Evolutionary conservation across 129 eudicot species (phyloP).

Genomic region (Artemisia annua): DNA sequence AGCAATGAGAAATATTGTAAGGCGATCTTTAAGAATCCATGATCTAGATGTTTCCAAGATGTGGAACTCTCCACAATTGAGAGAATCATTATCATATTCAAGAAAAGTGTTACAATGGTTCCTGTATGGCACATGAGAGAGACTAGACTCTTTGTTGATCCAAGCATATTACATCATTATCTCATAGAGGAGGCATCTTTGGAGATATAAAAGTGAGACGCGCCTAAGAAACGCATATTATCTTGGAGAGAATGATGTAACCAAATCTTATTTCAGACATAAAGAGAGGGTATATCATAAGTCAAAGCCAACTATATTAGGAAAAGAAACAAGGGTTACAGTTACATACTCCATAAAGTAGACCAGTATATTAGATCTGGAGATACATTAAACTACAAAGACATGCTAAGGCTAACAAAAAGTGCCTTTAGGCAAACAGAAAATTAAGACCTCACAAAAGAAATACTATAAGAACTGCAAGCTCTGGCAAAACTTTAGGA

Average conservation of each 20-base stretch:
- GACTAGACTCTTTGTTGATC: neutral
- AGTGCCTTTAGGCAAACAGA: conserved; percentile 20
- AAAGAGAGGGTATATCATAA: conserved; percentile 17
- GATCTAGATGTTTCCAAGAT: conserved; percentile 10
- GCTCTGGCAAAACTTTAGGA: conserved; percentile 22
- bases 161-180: conserved; percentile 30
- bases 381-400: conserved; percentile 12
- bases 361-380: conserved; percentile 3
- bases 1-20: conserved; percentile 3
- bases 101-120: too few species aligned
- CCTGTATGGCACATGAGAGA: conserved; percentile 17
- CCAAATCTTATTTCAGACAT: neutral
- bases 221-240: conserved; percentile 12
- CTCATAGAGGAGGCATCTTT: conserved; percentile 8
- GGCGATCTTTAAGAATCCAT: conserved; percentile 3
- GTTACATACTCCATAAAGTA: conserved; percentile 22
- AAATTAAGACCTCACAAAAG: neutral
- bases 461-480: neutral
- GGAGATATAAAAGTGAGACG: conserved; percentile 9
- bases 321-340: conserved; percentile 18
- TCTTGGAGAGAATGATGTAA: conserved; percentile 24
- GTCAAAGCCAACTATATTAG: conserved; percentile 23
- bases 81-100: too few species aligned
- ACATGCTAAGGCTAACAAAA: conserved; percentile 14
- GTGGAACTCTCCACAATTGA: neutral